Conservation (phyloP, 768 basidiomycete species). For the Coprinellus micaceus region DNA sequence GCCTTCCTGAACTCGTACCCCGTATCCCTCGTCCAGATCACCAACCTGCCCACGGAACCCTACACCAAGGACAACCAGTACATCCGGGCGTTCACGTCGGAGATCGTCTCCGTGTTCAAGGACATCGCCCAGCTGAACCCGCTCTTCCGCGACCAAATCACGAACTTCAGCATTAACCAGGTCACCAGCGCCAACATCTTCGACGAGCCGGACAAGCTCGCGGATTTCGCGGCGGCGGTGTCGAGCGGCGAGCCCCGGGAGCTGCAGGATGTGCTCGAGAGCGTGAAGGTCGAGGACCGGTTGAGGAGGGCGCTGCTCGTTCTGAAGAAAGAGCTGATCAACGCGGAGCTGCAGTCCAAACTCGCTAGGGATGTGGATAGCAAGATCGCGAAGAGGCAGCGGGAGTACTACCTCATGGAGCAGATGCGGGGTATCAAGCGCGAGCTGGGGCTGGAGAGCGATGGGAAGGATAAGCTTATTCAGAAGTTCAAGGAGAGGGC, state of each 20-base stretch:
- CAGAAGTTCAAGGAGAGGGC: conserved; percentile 91
- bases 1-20: conserved; percentile 78
- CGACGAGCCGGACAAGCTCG: conserved; percentile 95
- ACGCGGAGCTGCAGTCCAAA: conserved; percentile 91
- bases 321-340: conserved; percentile 96
- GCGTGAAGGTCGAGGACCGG: conserved; percentile 79
- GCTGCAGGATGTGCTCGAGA: conserved; percentile 90
- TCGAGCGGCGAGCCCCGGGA: conserved; percentile 90
- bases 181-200: conserved; percentile 84
- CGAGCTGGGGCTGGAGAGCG: conserved; percentile 91
- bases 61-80: conserved; percentile 94
- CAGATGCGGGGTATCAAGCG: conserved; percentile 96
- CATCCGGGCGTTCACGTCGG: conserved; percentile 92
- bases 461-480: conserved; percentile 91
- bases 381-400: conserved; percentile 91
- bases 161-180: conserved; percentile 92
- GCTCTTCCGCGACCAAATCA: conserved; percentile 97
- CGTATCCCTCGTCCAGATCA: conserved; percentile 86
- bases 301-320: conserved; percentile 87
- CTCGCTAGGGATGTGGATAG: conserved; percentile 88
- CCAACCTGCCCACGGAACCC: conserved; percentile 75
- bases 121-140: conserved; percentile 97
- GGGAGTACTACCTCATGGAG: conserved; percentile 96
- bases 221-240: conserved; percentile 95
- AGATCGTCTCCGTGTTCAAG: conserved; percentile 97